Percentiles rank a stretch among this genome's conserved stretches.
Conservation (phyloP, 2,329 filamentous ascomycete genomes). For the Pseudogymnoascus sp. region DNA sequence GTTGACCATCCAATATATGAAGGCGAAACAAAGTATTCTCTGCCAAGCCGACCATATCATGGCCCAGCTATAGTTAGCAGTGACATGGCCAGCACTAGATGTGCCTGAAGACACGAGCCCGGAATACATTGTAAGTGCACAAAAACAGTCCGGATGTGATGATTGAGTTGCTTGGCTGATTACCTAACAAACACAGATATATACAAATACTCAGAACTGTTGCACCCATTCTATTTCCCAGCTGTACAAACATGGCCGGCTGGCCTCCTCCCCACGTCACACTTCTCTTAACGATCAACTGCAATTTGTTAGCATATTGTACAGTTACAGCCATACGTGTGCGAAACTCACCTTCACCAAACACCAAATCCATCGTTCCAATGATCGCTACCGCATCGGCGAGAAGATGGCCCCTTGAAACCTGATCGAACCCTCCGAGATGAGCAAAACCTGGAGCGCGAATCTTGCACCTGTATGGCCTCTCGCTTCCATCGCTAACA, state of each 20-base stretch:
- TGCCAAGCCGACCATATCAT: not conserved
- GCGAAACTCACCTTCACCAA: conserved; percentile 43
- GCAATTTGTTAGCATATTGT: conserved; percentile 23
- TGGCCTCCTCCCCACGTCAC: not conserved
- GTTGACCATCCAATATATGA: not conserved
- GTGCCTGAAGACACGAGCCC: not conserved
- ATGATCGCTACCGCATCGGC: conserved; percentile 97
- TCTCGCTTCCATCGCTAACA: conserved; percentile 91
- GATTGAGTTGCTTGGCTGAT: conserved; percentile 11
- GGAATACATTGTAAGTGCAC: not conserved
- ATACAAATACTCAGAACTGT: conserved; percentile 20
- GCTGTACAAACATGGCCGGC: conserved; percentile 5
- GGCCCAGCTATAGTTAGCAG: conserved; percentile 4
- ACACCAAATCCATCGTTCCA: conserved; percentile 74
- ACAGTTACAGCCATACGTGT: conserved; percentile 2
- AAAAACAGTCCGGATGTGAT: not conserved
- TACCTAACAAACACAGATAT: conserved; percentile 18
- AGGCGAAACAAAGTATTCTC: not conserved
- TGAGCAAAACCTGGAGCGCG: conserved; percentile 95
- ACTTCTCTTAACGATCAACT: conserved; percentile 39
- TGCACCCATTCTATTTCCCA: conserved; percentile 13
- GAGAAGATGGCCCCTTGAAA: conserved; percentile 83
- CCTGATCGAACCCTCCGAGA: conserved; percentile 86
- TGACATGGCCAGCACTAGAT: not conserved
- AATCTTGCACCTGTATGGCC: conserved; percentile 96